phyloP scores from a whole-genome alignment of 352 stramenopile species.

The Globisporangium okanoganense region DNA sequence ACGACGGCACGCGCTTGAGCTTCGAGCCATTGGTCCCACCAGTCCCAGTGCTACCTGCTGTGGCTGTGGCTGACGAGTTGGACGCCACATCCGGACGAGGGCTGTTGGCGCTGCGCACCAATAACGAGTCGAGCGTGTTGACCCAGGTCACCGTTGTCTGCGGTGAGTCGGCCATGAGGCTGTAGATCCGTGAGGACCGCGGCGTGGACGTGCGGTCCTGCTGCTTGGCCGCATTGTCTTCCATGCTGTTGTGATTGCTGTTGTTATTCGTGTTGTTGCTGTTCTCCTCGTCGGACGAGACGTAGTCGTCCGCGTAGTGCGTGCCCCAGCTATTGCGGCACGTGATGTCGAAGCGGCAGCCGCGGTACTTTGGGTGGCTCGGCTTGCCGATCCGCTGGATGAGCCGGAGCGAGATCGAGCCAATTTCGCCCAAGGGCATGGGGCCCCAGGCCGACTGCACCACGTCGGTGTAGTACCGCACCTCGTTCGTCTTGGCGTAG shows the following conservation, averaged over 20 bases:
- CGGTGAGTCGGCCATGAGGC: constrained; percentile 71
- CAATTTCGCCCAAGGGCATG: constrained; percentile 73
- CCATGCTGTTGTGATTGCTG: constrained; percentile 19
- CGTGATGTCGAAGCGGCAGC: constrained; percentile 81
- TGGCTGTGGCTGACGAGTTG: constrained; percentile 6
- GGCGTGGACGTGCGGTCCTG: constrained; percentile 40
- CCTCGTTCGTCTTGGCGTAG: constrained; percentile 66
- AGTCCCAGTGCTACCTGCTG: constrained; percentile 7
- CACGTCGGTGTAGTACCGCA: constrained; percentile 79
- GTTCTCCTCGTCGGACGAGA: constrained; percentile 74
- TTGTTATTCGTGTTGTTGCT: constrained; percentile 17
- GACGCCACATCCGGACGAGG: constrained; percentile 45
- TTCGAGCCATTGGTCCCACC: constrained; percentile 3
- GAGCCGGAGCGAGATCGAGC: constrained; percentile 72
- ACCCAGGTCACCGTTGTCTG: constrained; percentile 71
- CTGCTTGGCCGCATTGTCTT: constrained; percentile 18
- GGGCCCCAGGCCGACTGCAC: constrained; percentile 74
- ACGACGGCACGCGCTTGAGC: constrained; percentile 23
- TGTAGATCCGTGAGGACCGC: constrained; percentile 67
- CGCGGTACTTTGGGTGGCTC: constrained; percentile 76
- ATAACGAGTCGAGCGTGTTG: constrained; percentile 66
- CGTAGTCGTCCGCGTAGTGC: constrained; percentile 75
- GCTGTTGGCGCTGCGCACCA: constrained; percentile 72
- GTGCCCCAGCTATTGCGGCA: constrained; percentile 76
- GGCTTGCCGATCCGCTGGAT: constrained; percentile 82